phyloP scores from a whole-genome alignment of 2,329 filamentous ascomycete genomes.

The Calonectria pseudoreteaudii region DNA sequence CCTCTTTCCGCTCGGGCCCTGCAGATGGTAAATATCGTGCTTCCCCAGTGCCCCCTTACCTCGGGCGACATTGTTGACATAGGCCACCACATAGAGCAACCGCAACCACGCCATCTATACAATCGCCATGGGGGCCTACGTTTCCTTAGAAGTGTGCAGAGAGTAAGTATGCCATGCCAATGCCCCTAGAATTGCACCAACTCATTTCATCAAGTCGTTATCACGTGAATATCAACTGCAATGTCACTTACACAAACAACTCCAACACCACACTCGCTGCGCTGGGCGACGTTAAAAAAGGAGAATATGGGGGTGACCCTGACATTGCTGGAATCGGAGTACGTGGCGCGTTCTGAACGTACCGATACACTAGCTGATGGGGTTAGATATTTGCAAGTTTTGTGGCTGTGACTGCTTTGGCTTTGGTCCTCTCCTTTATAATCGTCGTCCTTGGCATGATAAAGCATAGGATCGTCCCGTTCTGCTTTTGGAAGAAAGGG shows the following conservation, averaged over 20 bases:
- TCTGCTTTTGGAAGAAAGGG: constrained; percentile 2
- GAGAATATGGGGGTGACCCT: neutral
- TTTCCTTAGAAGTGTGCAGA: constrained; percentile 8
- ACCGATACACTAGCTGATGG: neutral
- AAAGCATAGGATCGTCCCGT: constrained; percentile 17
- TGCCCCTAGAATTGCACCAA: neutral
- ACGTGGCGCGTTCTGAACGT: neutral
- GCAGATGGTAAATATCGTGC: neutral
- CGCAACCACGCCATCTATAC: neutral
- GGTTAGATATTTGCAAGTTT: constrained; percentile 18
- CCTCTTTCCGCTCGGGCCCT: neutral
- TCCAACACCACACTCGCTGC: neutral
- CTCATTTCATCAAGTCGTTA: constrained; percentile 1
- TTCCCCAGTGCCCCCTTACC: neutral
- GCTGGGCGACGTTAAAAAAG: constrained; percentile 1
- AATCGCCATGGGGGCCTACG: constrained; percentile 12
- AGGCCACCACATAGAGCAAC: neutral
- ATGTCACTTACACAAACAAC: neutral
- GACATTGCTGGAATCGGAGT: constrained; percentile 20
- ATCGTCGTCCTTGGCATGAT: constrained; percentile 15
- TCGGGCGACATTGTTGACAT: neutral
- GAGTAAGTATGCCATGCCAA: neutral
- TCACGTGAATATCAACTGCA: constrained; percentile 16
- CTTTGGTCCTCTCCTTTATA: constrained; percentile 8
- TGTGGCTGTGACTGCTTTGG: constrained; percentile 15